Percentiles rank a stretch among this genome's conserved stretches.
phyloP scores from a whole-genome alignment of 768 basidiomycete genomes.

The Trametes coccinea region DNA sequence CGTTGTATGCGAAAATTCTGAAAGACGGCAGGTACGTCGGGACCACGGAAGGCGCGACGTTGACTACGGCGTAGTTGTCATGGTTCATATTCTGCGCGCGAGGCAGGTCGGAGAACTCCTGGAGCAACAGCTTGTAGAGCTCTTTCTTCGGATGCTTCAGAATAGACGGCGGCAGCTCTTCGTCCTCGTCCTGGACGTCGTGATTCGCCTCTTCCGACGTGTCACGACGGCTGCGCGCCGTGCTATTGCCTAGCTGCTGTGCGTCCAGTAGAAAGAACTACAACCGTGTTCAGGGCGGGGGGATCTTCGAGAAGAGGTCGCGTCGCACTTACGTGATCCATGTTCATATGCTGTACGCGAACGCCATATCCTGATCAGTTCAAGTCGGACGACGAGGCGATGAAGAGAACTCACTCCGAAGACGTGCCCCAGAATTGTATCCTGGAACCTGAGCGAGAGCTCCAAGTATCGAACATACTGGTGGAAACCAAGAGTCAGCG shows the following conservation, averaged over 20 bases:
- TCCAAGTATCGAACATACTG: constrained; percentile 70
- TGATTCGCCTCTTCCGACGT: neutral
- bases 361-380: constrained; percentile 30
- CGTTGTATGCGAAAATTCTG: constrained; percentile 81
- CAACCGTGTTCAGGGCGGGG: neutral
- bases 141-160: constrained; percentile 32
- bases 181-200: constrained; percentile 7
- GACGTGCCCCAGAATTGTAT: constrained; percentile 84
- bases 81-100: constrained; percentile 52
- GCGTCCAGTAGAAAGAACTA: constrained; percentile 39
- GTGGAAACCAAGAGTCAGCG: constrained; percentile 13
- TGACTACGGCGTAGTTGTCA: constrained; percentile 73
- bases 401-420: constrained; percentile 62
- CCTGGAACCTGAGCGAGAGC: constrained; percentile 79
- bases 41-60: constrained; percentile 79
- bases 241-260: constrained; percentile 25
- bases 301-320: constrained; percentile 9
- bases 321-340: constrained; percentile 59
- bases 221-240: constrained; percentile 12
- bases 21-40: constrained; percentile 88
- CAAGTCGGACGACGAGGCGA: constrained; percentile 17
- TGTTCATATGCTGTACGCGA: constrained; percentile 70
- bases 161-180: neutral
- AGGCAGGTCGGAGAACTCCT: constrained; percentile 67
- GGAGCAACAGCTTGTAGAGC: constrained; percentile 57